Evolutionary conservation across 192 early-diverging fungal genomes (phyloP), one percentile per base, ranked within the genome.

Genomic region (Coemansia sp.): DNA sequence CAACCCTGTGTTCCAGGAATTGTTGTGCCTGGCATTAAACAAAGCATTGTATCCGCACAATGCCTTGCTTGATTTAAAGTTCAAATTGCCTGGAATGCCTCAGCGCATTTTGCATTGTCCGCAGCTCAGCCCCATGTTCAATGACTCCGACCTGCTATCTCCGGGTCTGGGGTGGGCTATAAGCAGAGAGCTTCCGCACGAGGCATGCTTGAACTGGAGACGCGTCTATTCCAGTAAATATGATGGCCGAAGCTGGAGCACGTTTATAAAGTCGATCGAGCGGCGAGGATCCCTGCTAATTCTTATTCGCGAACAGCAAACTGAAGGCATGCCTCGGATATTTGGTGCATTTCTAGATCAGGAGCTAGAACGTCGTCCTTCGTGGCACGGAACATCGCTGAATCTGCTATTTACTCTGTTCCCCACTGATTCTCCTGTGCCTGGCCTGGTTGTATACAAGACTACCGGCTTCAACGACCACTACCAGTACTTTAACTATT

Each of bases 401-500:
- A 87, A 83, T 41, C 82, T 89, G 42, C 63, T 91, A 43, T 88
- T 87, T 53, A 63, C 7, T 23, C 79, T 21, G 30, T 48, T 38
- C 53, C 66, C 49, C 40, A 13, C 6, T 6, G 46, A 47, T 47
- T 9, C 18, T n/a, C 13, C 20, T 2, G n/a, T 48, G 14, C 26
- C 46, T 8, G 76, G 42, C 16, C 10, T 72, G 26, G 28, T 20
- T 3, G 50, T 66, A 30, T 70, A 19, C 43, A 53, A 61, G 12
- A 66, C 73, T 3, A 70, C 60, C 3, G 68, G 82, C 13, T 73
- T 73, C 42, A 91, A 91, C 66, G 55, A 70, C 41, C 79, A 91
- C 60, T 91, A 81, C 53, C 87, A 88, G 49, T 91, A 91, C 58
- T 53, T 91, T 21, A 86, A 87, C 55, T 87, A 80, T 43, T 87